Evolutionary conservation across 2,329 filamentous ascomycete species (phyloP), one percentile per base, ranked within the genome.

Genomic region (Hymenoscyphus occultus): DNA sequence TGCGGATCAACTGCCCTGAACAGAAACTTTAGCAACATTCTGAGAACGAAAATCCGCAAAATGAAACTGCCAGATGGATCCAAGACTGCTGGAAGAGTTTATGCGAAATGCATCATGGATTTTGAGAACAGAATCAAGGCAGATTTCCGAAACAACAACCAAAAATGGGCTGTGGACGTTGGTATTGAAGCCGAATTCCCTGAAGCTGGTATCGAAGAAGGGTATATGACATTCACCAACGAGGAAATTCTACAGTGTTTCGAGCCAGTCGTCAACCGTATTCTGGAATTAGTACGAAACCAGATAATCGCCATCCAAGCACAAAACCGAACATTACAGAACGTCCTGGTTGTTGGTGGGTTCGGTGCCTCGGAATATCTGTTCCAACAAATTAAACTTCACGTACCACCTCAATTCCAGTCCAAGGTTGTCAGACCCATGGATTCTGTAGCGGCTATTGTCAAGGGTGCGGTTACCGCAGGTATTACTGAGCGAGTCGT

Each of bases 91-190:
- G 94, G 94, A 56, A 93, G 94, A 78, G 95, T 99, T 63, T 98
- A 98, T 78, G 94, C 94, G 71, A 98, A 98, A 82, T 98, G 94
- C 78, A 98, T 99, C 79, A 98, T 98, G 94, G 95, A 99, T 80
- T 99, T 99, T 74, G 95, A 99, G 82, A 98, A 98, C 85, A 85
- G 95, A 78, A 97, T 99, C 85, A 99, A 99, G 84, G 95, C 95
- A 60, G 95, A 98, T 78, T 99, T 99, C 89, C 88, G 95, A 70
- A 98, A 98, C 82, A 98, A 97, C 78, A 93, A 94, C 60, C 94
- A 98, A 79, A 98, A 98, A 79, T 98, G 95, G 95, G 95, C 95
- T 56, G 93, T 98, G 22, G 95, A 99, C 76, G 95, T 99, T 60
- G 95, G 95, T 75, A 98, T 99, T 74, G 95, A 99, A 82, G 93